phyloP scores from a whole-genome alignment of 768 basidiomycete species.

The Tubosaeta sp. region DNA sequence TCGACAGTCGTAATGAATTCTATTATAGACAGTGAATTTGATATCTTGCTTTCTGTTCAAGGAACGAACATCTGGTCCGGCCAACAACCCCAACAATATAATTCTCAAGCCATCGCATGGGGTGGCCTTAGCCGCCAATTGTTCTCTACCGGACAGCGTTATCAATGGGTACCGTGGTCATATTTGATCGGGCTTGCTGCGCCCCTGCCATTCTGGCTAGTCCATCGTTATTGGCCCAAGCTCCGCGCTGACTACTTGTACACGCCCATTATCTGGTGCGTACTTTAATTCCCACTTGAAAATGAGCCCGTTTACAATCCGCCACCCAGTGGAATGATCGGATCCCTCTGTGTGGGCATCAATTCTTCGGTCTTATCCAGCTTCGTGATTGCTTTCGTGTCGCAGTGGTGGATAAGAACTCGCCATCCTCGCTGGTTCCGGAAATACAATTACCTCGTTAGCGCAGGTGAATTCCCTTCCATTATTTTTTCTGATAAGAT shows the following conservation, averaged over 20 bases:
- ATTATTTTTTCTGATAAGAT: neutral
- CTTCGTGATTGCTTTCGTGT: conserved; percentile 26
- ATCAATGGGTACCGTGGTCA: conserved; percentile 40
- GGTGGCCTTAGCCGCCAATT: conserved; percentile 36
- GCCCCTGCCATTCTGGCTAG: conserved; percentile 42
- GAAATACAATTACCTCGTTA: conserved; percentile 34
- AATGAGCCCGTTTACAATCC: neutral
- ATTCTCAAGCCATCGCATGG: conserved; percentile 36
- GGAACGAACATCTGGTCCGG: conserved; percentile 42
- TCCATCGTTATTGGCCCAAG: conserved; percentile 34
- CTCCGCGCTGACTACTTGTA: conserved; percentile 26
- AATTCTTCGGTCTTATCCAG: conserved; percentile 21
- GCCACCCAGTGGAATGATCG: conserved; percentile 3
- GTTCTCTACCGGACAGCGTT: conserved; percentile 29
- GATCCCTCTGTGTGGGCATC: conserved; percentile 21
- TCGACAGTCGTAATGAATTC: neutral
- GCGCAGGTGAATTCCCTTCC: conserved; percentile 36
- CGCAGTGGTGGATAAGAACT: conserved; percentile 38
- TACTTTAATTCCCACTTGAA: neutral
- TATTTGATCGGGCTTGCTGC: conserved; percentile 31
- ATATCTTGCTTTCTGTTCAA: conserved; percentile 49
- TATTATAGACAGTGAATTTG: conserved; percentile 43
- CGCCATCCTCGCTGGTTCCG: conserved; percentile 34
- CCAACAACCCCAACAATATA: conserved; percentile 27
- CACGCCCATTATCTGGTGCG: conserved; percentile 27